Percentiles rank a stretch among this genome's conserved stretches.
phyloP scores from a whole-genome alignment of 2,329 filamentous ascomycete species.

The Ophiostoma ulmi region DNA sequence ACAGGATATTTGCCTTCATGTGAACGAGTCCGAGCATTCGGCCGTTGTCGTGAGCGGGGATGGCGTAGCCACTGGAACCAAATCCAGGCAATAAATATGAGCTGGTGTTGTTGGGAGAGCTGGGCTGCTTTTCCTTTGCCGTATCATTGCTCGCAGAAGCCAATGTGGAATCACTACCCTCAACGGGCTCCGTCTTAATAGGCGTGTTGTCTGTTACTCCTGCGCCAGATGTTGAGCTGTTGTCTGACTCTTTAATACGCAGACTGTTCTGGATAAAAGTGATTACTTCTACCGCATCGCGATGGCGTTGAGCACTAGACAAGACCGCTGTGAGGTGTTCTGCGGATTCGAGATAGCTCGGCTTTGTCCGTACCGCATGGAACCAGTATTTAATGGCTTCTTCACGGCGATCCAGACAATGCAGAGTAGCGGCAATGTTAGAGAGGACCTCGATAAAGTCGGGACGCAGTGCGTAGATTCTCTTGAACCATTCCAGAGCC shows the following conservation, averaged over 20 bases:
- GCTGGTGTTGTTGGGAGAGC: slow-evolving; percentile 14
- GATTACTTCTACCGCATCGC: slow-evolving; percentile 83
- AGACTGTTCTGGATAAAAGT: slow-evolving; percentile 74
- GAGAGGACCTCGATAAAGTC: slow-evolving; percentile 86
- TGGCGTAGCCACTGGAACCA: slow-evolving; percentile 75
- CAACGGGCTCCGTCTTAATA: neutral
- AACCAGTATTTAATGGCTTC: slow-evolving; percentile 87
- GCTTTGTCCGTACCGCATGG: slow-evolving; percentile 73
- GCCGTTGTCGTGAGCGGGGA: slow-evolving; percentile 83
- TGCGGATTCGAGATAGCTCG: slow-evolving; percentile 88
- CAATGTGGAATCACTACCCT: neutral
- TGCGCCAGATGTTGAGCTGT: neutral
- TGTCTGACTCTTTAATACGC: slow-evolving; percentile 32
- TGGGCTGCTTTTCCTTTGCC: neutral
- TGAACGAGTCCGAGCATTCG: slow-evolving; percentile 90
- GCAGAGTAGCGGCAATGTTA: slow-evolving; percentile 82
- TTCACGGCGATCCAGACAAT: slow-evolving; percentile 73
- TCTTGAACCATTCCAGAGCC: slow-evolving; percentile 68
- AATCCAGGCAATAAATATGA: slow-evolving; percentile 46
- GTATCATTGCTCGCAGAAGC: neutral
- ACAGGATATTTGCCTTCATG: slow-evolving; percentile 98
- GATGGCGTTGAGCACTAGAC: slow-evolving; percentile 72
- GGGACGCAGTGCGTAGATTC: slow-evolving; percentile 52
- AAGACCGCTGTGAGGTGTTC: slow-evolving; percentile 88
- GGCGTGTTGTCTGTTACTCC: neutral